Base-by-base conservation (phyloP, 768 basidiomycete genomes). In the Amanita exitialis region DNA sequence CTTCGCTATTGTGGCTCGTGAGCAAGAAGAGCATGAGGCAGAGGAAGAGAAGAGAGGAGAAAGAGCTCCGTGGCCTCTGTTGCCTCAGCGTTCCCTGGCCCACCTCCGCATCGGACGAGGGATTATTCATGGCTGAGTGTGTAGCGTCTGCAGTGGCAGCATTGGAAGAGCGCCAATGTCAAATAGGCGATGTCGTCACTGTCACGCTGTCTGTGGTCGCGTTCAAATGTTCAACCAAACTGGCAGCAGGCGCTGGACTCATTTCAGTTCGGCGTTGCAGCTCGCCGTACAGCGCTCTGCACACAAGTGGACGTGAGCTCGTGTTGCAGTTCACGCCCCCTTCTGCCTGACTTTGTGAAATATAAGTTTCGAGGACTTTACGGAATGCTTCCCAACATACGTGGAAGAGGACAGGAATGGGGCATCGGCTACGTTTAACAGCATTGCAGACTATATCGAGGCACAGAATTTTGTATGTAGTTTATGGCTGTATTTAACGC, bases 11-110 rank as follows among this genome's bases (percentile, higher is more conserved):
- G 53, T 83, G 81, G 57, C 81, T 88, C 43, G 83, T 86, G 64
- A 90, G 77, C 78, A 90, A 74, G 66, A 85, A 89, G 23, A 90
- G 69, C 61, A 89, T 72, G 52, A 90, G 77, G 57, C 73, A 76
- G 49, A 90, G 70, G 69, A 91, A 80, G 32, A 90, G 71, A 57
- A 91, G 78, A 5, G 83, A 81, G 1, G 87, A 77, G 36, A 90
- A 66, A 1, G 85, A 82, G 63, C 77, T 78, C 23, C 83, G 76
- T 27, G 67, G 66, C 12, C 64, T 56, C 35, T 66, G 66, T 27
- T 58, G 57, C 44, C 56, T 44, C 52, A 53, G 57, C 47, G 54
- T 55, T 47, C 66, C 64, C 52, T 65, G 43, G 27, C 67, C 71
- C 23, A 66, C 61, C 53, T 77, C 75, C 55, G 69, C 69, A 55